Conservation (phyloP, 2,329 filamentous ascomycete species). For the Stagonosporopsis rhizophila region DNA sequence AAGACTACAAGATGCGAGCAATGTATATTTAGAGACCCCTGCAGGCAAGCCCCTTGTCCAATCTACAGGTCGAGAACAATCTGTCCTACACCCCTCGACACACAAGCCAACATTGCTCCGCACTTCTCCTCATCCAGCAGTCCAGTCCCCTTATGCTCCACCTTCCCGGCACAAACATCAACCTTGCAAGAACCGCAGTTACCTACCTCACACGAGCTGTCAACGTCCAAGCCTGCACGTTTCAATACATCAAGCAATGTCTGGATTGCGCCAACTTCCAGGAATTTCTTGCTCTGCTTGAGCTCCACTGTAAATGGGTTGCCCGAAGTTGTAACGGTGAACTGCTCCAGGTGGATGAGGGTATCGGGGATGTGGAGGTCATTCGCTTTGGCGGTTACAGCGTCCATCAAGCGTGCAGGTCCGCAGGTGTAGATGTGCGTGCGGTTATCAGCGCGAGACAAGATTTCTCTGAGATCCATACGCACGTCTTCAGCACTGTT, state of each 20-base stretch:
- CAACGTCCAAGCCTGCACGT: conserved; percentile 54
- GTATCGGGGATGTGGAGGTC: conserved; percentile 54
- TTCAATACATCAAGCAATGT: conserved; percentile 53
- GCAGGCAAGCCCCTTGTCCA: background rate
- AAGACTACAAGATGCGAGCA: background rate
- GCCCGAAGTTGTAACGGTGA: conserved; percentile 61
- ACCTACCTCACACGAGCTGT: conserved; percentile 53
- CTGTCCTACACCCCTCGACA: conserved; percentile 45
- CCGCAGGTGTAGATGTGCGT: conserved; percentile 69
- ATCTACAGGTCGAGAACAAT: conserved; percentile 37
- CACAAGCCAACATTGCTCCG: conserved; percentile 48
- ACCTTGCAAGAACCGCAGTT: conserved; percentile 56
- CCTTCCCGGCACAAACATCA: conserved; percentile 46
- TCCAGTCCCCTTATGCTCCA: conserved; percentile 51
- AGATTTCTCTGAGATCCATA: conserved; percentile 59
- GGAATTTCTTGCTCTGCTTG: conserved; percentile 49
- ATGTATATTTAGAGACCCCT: too few relatives aligned
- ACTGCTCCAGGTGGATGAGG: conserved; percentile 68
- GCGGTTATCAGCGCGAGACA: conserved; percentile 59
- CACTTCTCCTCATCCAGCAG: conserved; percentile 48
- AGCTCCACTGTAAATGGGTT: conserved; percentile 68
- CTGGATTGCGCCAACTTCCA: conserved; percentile 55
- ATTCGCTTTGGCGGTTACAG: conserved; percentile 53
- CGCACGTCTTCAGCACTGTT: conserved; percentile 59
- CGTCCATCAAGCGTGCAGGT: conserved; percentile 64